These are phyloP conservation scores for Bretziella fagacearum DNA, from an alignment of 2,329 filamentous ascomycete species.

Conservation along the genomic window DNA sequence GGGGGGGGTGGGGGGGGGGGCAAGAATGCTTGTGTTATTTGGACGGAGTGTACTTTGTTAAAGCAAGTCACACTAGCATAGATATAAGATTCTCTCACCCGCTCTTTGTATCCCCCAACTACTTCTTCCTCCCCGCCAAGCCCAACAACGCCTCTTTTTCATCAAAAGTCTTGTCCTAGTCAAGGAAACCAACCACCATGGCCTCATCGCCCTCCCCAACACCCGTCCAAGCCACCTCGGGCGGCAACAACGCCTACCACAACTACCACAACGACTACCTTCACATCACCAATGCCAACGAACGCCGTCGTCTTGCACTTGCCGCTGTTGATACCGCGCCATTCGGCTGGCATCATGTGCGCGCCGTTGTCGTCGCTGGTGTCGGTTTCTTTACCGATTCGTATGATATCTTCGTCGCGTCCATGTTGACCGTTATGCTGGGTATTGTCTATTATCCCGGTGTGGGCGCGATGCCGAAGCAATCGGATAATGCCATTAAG, in stretches of 20 bases:
- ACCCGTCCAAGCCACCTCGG: conserved; percentile 28
- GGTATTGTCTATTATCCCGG: conserved; percentile 58
- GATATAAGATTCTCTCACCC: too few species aligned
- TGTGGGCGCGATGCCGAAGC: conserved; percentile 42
- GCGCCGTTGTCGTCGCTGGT: conserved; percentile 60
- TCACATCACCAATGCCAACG: conserved; percentile 52
- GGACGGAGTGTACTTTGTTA: too few species aligned
- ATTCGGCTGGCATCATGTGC: conserved; percentile 72
- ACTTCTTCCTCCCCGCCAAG: background rate
- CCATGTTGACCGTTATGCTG: conserved; percentile 44
- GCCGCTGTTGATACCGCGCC: conserved; percentile 68
- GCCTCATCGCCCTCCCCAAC: background rate
- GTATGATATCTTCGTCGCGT: conserved; percentile 57
- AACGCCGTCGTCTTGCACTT: conserved; percentile 61
- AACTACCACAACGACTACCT: conserved; percentile 62
- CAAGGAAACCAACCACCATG: background rate
- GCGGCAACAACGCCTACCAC: conserved; percentile 55
- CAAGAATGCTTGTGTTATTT: too few species aligned
- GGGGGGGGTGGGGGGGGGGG: too few species aligned
- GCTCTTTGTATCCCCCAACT: background rate
- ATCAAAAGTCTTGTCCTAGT: background rate
- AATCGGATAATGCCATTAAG: conserved; percentile 68
- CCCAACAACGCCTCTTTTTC: background rate
- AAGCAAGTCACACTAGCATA: too few species aligned
- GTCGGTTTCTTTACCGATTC: conserved; percentile 83